phyloP scores from a whole-genome alignment of 345 rosid species.

The Triadica sebifera region DNA sequence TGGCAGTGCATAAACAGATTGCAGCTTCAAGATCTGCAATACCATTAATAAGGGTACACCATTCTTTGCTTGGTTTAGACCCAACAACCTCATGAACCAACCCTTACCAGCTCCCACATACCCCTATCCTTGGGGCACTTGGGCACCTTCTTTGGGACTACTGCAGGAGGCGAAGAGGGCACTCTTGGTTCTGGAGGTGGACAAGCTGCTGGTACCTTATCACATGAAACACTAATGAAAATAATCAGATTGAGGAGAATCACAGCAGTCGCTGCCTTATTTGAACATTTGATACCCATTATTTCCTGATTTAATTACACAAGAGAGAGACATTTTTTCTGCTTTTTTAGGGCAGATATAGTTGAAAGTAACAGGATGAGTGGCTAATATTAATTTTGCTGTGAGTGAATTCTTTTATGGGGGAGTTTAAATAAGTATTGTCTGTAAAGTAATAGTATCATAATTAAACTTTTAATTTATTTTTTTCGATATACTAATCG shows the following conservation, averaged over 20 bases:
- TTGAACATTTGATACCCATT: constrained; percentile 22
- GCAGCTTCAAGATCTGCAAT: constrained; percentile 90
- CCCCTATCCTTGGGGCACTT: constrained; percentile 73
- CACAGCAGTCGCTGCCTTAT: constrained; percentile 17
- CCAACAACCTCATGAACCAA: constrained; percentile 61
- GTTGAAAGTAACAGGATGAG: no score
- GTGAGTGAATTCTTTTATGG: no score
- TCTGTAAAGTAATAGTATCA: no score
- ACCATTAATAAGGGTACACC: constrained; percentile 63
- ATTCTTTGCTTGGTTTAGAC: constrained; percentile 64
- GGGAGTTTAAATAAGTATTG: no score
- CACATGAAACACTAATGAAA: constrained; percentile 37
- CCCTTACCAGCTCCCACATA: constrained; percentile 80
- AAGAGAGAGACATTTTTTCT: no score
- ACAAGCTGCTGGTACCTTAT: constrained; percentile 5
- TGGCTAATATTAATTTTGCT: neutral
- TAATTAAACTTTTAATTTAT: no score
- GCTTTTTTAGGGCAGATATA: no score
- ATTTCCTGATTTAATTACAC: neutral
- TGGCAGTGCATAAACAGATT: constrained; percentile 63
- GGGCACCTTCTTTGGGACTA: constrained; percentile 9
- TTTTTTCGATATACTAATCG: no score
- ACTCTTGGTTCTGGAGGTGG: constrained; percentile 20
- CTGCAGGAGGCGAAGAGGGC: constrained; percentile 5
- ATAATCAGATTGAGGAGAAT: constrained; percentile 34